Evolutionary conservation across 768 basidiomycete species (phyloP).

Genomic region (Serendipita sp.): DNA sequence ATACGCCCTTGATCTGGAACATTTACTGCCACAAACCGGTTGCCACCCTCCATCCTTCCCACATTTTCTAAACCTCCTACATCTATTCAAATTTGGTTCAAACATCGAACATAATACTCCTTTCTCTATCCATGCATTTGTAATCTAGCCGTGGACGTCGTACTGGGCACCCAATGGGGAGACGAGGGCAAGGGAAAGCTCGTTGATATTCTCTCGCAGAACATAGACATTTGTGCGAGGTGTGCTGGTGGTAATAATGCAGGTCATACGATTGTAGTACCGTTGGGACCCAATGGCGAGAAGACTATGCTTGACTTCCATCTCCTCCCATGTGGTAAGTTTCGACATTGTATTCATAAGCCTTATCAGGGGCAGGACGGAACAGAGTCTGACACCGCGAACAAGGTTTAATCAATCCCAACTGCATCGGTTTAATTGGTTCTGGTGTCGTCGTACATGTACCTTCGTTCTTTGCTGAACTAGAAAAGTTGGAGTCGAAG

Average conservation of each 20-base stretch:
- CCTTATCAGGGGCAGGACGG: neutral
- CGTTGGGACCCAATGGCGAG: slow-evolving; percentile 46
- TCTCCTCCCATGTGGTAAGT: slow-evolving; percentile 77
- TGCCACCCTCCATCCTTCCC: neutral
- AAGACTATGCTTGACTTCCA: slow-evolving; percentile 91
- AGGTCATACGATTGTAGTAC: slow-evolving; percentile 92
- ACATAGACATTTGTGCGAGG: slow-evolving; percentile 83
- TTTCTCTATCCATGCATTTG: neutral
- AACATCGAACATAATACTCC: neutral
- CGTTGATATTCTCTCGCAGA: slow-evolving; percentile 85
- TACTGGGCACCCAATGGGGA: slow-evolving; percentile 83
- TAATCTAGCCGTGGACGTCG: slow-evolving; percentile 39
- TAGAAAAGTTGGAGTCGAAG: slow-evolving; percentile 71
- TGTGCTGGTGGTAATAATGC: slow-evolving; percentile 99
- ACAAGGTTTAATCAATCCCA: slow-evolving; percentile 69
- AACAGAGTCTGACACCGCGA: neutral
- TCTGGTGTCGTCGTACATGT: slow-evolving; percentile 93
- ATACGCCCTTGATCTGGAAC: neutral
- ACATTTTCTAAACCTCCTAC: neutral
- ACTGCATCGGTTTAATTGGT: slow-evolving; percentile 77
- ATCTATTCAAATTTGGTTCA: too few species aligned
- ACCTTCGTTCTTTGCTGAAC: slow-evolving; percentile 86
- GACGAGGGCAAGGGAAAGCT: slow-evolving; percentile 93
- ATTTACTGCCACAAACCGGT: too few species aligned
- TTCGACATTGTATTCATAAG: neutral